Evolutionary conservation across 202 grass and related monocot species (phyloP), one percentile per base, ranked within the genome.

Genomic region (Saccharum hybrid): DNA sequence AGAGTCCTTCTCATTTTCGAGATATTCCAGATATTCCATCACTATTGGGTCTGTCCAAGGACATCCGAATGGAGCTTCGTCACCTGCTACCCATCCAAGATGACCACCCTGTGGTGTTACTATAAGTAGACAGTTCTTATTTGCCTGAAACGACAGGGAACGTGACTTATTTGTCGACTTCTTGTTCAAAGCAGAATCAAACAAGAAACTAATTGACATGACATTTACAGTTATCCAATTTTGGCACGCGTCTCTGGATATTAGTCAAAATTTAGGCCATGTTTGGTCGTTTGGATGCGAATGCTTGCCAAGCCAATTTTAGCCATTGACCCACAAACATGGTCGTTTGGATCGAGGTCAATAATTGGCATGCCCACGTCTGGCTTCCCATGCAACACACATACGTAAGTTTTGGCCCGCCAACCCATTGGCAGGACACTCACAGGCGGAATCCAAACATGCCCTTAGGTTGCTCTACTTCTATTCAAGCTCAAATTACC

Each of bases 51-150:
- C 96, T 22, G 93, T 96, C 96, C 93, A 98, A 57, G 96, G 91
- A 80, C 90, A 92, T 43, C 96, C 93, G 33, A 96, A 90, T 86
- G 89, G 93, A 87, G 93, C 89, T 81, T 88, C 87, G 16, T 92
- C 85, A 42, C 93, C 93, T 62, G 93, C 91, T 65, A 94, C 75
- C 93, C 93, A 96, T 42, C 96, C 96, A 64, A 98, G 92, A 88
- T 98, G 96, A 18, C 96, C 96, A 76, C 96, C 96, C 73, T 98
- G 43, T 21, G 93, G 96, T 75, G 96, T 98, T 59, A 96, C 89
- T 79, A 98, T 89, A 69, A 98, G 86, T 76, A 95, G 34, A 64
- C 96, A 98, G 46, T 96, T 93, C 39, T 87, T 75, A 86, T 98
- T 96, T 69, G 80, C 91, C 96, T 95, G 77, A 83, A 73, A 85